Conservation (phyloP, 2,329 filamentous ascomycete species). For the Trichoderma koningiopsis region DNA sequence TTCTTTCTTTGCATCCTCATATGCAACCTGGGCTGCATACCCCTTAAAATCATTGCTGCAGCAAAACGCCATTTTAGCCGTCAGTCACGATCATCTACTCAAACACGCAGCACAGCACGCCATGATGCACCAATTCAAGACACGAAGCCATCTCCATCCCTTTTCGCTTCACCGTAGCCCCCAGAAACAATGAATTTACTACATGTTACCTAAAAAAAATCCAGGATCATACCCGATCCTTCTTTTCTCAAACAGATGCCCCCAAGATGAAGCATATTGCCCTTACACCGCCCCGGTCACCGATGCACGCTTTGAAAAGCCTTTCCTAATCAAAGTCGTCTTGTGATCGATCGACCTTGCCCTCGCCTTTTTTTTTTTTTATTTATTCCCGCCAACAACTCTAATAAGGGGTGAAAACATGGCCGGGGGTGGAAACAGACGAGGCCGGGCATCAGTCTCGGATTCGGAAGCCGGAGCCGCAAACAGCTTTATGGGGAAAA, state of each 20-base stretch:
- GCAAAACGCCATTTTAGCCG: neutral
- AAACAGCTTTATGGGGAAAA: neutral
- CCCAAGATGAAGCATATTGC: neutral
- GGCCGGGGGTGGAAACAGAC: neutral
- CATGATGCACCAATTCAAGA: neutral
- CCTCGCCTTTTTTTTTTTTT: neutral
- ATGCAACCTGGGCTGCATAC: neutral
- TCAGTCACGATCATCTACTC: neutral
- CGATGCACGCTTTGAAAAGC: neutral
- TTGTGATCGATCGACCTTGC: slow-evolving; percentile 7
- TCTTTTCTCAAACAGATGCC: neutral
- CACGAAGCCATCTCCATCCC: neutral
- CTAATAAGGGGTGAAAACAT: neutral
- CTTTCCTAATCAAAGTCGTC: neutral
- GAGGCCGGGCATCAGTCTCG: neutral
- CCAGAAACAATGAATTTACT: neutral
- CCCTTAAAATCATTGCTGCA: neutral
- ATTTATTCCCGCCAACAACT: neutral
- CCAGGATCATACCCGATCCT: neutral
- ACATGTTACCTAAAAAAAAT: neutral
- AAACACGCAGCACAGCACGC: neutral
- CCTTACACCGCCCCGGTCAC: slow-evolving; percentile 1
- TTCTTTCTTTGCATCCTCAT: neutral
- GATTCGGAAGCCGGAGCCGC: neutral
- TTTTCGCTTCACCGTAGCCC: neutral